Conservation (phyloP, 345 rosid species). For the Salix arbutifolia region DNA sequence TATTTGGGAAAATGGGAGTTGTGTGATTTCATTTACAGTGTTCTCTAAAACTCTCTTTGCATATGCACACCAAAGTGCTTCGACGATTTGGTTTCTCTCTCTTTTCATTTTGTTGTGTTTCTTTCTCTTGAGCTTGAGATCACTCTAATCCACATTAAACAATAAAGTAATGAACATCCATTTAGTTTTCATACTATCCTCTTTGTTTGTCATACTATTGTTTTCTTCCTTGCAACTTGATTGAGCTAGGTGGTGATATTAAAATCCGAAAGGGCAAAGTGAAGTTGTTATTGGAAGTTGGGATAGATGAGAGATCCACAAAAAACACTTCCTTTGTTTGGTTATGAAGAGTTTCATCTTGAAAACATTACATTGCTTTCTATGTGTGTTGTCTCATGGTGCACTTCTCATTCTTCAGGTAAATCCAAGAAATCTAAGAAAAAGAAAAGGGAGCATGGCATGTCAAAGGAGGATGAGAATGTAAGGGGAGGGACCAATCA, state of each 20-base stretch:
- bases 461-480: conserved; percentile 8
- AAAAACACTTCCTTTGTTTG: background rate
- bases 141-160: background rate
- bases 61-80: background rate
- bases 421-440: conserved; percentile 34
- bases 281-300: background rate
- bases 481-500: conserved; percentile 2
- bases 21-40: background rate
- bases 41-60: background rate
- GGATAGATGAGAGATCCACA: conserved; percentile 6
- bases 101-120: background rate
- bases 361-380: background rate
- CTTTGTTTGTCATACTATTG: background rate
- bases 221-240: background rate
- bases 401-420: conserved; percentile 17
- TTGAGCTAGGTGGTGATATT: background rate
- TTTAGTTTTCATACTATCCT: background rate
- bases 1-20: background rate
- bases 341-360: background rate
- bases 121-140: background rate
- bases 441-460: conserved; percentile 20
- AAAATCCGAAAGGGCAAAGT: background rate
- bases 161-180: background rate
- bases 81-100: background rate
- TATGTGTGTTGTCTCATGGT: background rate